phyloP scores from a whole-genome alignment of 1,284 basidiomycete genomes.

The Pseudozyma flocculosa region DNA sequence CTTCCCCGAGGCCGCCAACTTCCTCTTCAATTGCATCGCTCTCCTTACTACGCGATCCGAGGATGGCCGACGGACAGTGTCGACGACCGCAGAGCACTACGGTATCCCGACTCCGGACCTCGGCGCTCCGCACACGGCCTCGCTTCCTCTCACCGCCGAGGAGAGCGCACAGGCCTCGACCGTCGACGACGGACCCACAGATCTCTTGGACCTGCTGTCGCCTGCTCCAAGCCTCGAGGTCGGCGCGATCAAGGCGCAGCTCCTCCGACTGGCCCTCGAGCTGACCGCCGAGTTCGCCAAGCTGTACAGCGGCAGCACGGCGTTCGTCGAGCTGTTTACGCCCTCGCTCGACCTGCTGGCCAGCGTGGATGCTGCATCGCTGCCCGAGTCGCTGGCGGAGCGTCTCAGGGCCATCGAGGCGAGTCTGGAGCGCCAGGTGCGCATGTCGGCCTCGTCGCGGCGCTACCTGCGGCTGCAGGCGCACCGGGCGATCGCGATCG shows the following conservation, averaged over 20 bases:
- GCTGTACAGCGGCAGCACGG: slow-evolving; percentile 46
- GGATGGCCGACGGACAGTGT: slow-evolving; percentile 3
- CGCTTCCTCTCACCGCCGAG: not conserved
- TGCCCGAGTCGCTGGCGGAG: slow-evolving; percentile 19
- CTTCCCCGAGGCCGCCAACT: slow-evolving; percentile 86
- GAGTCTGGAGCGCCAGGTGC: slow-evolving; percentile 65
- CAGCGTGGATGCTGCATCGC: slow-evolving; percentile 7
- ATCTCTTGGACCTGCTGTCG: not conserved
- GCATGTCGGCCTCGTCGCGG: slow-evolving; percentile 72
- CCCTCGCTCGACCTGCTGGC: slow-evolving; percentile 29
- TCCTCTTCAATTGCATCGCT: slow-evolving; percentile 70
- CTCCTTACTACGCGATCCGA: slow-evolving; percentile 66
- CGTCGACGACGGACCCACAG: not conserved
- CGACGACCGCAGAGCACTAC: slow-evolving; percentile 47
- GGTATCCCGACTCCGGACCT: slow-evolving; percentile 54
- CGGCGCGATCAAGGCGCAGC: slow-evolving; percentile 7
- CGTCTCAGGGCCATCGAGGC: slow-evolving; percentile 46
- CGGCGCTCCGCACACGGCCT: slow-evolving; percentile 27
- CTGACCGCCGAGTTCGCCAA: slow-evolving; percentile 37
- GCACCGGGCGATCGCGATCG: slow-evolving; percentile 94
- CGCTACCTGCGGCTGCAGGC: slow-evolving; percentile 81
- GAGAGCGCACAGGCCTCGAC: not conserved
- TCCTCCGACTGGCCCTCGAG: slow-evolving; percentile 27
- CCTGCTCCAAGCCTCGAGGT: slow-evolving; percentile 1
- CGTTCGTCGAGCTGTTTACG: slow-evolving; percentile 51